Evolutionary conservation across 164 flowering plant species (phyloP).

Genomic region (Piper betle): DNA sequence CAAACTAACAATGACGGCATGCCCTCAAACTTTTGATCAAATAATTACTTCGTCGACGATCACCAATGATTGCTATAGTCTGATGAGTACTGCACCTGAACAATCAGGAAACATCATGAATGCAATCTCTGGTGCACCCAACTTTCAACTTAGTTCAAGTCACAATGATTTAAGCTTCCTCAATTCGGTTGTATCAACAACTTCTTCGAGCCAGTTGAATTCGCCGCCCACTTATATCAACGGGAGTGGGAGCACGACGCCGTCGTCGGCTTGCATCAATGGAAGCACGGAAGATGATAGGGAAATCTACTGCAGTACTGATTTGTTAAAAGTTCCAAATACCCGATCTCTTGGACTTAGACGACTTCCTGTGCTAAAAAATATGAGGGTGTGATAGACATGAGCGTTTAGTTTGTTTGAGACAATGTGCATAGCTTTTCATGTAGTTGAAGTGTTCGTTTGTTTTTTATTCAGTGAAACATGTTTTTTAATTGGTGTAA

Average conservation of each 20-base stretch:
- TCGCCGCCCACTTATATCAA: conserved; percentile 29
- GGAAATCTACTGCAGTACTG: conserved; percentile 46
- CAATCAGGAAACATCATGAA: conserved; percentile 9
- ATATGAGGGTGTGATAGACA: too few species aligned
- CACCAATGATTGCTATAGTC: conserved; percentile 3
- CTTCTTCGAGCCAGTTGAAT: conserved; percentile 44
- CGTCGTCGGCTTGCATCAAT: conserved; percentile 22
- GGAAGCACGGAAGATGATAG: conserved; percentile 42
- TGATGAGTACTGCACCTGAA: conserved; percentile 7
- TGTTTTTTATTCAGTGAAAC: not conserved
- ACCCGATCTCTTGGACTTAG: conserved; percentile 33
- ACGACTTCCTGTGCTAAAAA: conserved; percentile 29
- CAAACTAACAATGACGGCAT: conserved; percentile 12
- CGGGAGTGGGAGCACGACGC: conserved; percentile 33
- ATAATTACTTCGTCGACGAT: conserved; percentile 6
- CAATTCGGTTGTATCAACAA: conserved; percentile 37
- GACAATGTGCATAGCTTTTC: too few species aligned
- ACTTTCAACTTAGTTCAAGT: conserved; percentile 15
- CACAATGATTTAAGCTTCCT: conserved; percentile 18
- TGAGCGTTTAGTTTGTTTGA: too few species aligned
- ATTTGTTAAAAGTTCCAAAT: conserved; percentile 39
- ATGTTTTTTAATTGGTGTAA: not conserved
- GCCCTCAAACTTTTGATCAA: conserved; percentile 6
- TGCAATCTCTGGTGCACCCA: conserved; percentile 14
- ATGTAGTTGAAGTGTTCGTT: not conserved